Evolutionary conservation across 2,329 filamentous ascomycete genomes (phyloP), one percentile per base, ranked within the genome.

Genomic region (Trichoderma hamatum): DNA sequence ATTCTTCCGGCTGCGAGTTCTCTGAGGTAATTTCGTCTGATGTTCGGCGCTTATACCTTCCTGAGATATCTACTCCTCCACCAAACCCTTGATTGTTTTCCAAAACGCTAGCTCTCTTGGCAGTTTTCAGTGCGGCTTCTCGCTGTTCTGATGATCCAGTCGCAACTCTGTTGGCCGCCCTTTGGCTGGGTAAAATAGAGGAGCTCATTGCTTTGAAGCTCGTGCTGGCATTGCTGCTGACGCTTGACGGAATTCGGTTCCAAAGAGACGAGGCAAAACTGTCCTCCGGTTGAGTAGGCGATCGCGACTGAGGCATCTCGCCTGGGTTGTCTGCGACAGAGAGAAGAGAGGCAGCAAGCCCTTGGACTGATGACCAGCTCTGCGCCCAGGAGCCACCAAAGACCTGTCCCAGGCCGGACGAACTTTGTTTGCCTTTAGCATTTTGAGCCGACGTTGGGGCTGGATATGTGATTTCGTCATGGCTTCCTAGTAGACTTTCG

Each of bases 1-100:
- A 92, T 73, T 96, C 91, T 73, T 89, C 86, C 61, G 88, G 84
- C 39, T 91, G 88, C 39, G 88, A 84, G 62, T 89, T 86, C 11
- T 77, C 71, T 34, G 78, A 73, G 32, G 78, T 68, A n/a, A 81
- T 75, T 64, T 92, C 90, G 74, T 92, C 90, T 5, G 91, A 93
- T 60, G 86, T 89, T 72, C 91, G 84, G 73, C 89, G 85, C 80
- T 93, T 93, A 76, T 84, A 86, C 71, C 81, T 83, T 30, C 86
- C 85, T 2, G 81, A 77, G 30, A 85, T 80, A 72, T 90, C 86
- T 52, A 89, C 76, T 1, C 84, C 85, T 3, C 85, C 86, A 70
- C 88, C 88, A 43, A 87, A 85, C 19, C 86, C 86, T 7, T 88
- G 85, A 66, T 89, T 84, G 67, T 86, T 88, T 75, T 90, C 87